Evolutionary conservation across 2,329 filamentous ascomycete species (phyloP).

Genomic region (Botrytis tulipae): DNA sequence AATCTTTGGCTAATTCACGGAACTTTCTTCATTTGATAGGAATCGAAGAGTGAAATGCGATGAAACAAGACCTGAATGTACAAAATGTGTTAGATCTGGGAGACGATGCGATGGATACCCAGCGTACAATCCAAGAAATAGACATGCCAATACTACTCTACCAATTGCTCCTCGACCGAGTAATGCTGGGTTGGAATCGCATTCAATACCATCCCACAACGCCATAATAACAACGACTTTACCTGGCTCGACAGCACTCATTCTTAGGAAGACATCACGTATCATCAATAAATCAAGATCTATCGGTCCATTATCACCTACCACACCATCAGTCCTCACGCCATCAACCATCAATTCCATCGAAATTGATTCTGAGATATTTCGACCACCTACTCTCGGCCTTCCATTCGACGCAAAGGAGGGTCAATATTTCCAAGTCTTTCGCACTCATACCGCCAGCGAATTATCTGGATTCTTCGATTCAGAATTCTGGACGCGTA

Average conservation of each 20-base stretch:
- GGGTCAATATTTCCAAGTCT: slow-evolving; percentile 60
- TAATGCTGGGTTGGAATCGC: slow-evolving; percentile 1
- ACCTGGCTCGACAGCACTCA: neutral
- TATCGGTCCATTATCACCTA: slow-evolving; percentile 22
- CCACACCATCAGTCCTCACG: neutral
- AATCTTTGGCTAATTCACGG: slow-evolving; percentile 17
- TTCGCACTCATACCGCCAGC: slow-evolving; percentile 58
- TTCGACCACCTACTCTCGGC: slow-evolving; percentile 5
- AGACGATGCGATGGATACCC: slow-evolving; percentile 60
- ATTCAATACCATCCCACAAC: slow-evolving; percentile 17
- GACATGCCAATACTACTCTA: slow-evolving; percentile 24
- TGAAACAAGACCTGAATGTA: slow-evolving; percentile 59
- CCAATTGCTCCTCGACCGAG: slow-evolving; percentile 32
- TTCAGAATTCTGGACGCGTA: slow-evolving; percentile 61
- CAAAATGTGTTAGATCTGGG: slow-evolving; percentile 58
- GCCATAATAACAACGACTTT: slow-evolving; percentile 16
- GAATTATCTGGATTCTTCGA: slow-evolving; percentile 68
- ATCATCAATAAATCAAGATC: neutral
- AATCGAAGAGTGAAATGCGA: slow-evolving; percentile 65
- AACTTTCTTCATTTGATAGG: slow-evolving; percentile 40
- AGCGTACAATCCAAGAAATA: slow-evolving; percentile 30
- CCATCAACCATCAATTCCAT: slow-evolving; percentile 5
- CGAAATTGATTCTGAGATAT: neutral
- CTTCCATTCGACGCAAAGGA: slow-evolving; percentile 50
- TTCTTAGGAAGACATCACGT: neutral